A percentile compares a stretch with the other conserved stretches of the same genome.
These are phyloP conservation scores for Blastobotrys mokoenaii DNA, from an alignment of 805 yeast genomes.

Conservation along the genomic window DNA sequence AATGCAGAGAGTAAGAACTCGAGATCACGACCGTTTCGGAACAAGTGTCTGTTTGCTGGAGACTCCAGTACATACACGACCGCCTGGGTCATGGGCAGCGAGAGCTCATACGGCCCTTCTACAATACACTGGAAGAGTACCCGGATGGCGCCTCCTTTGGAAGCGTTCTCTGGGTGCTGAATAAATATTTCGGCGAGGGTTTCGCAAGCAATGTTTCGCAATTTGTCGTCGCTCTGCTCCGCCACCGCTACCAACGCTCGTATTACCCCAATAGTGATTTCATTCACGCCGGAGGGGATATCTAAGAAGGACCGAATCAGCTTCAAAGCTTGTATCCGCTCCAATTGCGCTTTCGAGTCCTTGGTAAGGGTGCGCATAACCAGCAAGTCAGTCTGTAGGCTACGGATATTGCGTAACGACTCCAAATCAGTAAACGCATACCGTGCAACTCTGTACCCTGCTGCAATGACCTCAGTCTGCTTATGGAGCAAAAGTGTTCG, in stretches of 20 bases:
- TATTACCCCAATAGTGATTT: constrained; percentile 53
- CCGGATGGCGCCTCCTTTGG: constrained; percentile 39
- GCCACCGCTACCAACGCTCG: constrained; percentile 58
- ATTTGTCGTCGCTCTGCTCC: constrained; percentile 44
- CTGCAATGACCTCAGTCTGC: constrained; percentile 55
- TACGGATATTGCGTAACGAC: constrained; percentile 46
- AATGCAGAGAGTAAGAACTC: constrained; percentile 59
- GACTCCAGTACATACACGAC: constrained; percentile 49
- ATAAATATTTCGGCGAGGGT: constrained; percentile 45
- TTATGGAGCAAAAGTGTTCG: constrained; percentile 52
- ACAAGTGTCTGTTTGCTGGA: constrained; percentile 43
- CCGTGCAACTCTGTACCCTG: constrained; percentile 70
- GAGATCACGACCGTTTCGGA: constrained; percentile 57
- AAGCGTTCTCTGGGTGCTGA: constrained; percentile 35
- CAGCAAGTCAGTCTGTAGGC: constrained; percentile 51
- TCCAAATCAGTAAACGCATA: constrained; percentile 48
- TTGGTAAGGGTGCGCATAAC: constrained; percentile 57
- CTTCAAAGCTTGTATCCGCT: constrained; percentile 71
- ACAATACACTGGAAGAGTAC: constrained; percentile 38
- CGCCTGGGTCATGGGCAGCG: constrained; percentile 37
- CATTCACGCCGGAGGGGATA: constrained; percentile 43
- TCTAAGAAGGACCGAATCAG: constrained; percentile 55
- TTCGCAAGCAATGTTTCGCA: constrained; percentile 44
- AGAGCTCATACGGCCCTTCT: constrained; percentile 46
- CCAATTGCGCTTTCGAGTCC: constrained; percentile 45